Conservation (phyloP, 2,329 filamentous ascomycete genomes). For the Thermothelomyces thermophilus region DNA sequence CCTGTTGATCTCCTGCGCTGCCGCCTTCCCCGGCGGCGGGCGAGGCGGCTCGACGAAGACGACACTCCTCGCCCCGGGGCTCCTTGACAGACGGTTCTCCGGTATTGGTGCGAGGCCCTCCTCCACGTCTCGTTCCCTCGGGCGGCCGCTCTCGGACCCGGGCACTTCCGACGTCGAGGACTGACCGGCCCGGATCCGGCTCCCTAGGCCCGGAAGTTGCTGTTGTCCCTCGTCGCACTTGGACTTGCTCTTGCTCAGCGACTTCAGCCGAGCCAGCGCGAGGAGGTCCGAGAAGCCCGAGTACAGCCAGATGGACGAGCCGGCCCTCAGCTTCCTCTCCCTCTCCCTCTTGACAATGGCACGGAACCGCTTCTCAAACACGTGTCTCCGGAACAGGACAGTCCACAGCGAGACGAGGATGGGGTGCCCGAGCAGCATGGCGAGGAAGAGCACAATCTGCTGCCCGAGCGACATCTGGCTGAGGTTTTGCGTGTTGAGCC, state of each 20-base stretch:
- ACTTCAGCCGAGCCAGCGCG: slow-evolving; percentile 15
- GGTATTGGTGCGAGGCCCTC: not conserved
- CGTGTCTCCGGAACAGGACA: slow-evolving; percentile 51
- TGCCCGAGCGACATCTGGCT: slow-evolving; percentile 59
- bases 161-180: not conserved
- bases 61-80: not conserved
- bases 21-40: not conserved
- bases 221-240: not conserved
- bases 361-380: slow-evolving; percentile 56
- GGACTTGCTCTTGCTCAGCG: not conserved
- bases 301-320: slow-evolving; percentile 18
- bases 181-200: not conserved
- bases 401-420: slow-evolving; percentile 60
- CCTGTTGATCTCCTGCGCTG: not conserved
- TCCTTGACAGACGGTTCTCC: not conserved
- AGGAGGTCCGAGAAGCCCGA: slow-evolving; percentile 24
- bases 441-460: slow-evolving; percentile 55
- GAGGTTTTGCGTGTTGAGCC: slow-evolving; percentile 57
- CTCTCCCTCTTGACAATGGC: slow-evolving; percentile 42
- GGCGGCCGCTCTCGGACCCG: not conserved
- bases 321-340: slow-evolving; percentile 22
- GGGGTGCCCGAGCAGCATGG: slow-evolving; percentile 57
- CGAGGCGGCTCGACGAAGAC: slow-evolving; percentile 20
- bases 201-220: slow-evolving; percentile 1
- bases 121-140: slow-evolving; percentile 3